Base-by-base conservation (phyloP, 1,284 basidiomycete species). In the Leccinum angustisporum region DNA sequence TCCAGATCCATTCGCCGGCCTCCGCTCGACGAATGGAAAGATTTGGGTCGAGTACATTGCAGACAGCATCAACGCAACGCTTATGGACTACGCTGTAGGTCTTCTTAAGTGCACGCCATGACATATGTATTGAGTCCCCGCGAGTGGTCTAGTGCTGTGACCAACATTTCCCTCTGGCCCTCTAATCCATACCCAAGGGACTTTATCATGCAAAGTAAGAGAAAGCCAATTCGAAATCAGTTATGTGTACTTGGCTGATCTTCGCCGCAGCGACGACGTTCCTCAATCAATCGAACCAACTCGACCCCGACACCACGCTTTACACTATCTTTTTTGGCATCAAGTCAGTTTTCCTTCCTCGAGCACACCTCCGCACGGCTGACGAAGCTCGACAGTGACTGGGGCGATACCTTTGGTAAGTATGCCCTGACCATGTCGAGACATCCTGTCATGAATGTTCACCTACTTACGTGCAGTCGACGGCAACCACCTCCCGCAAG, bases 251-350 rank as follows among this genome's bases (percentile, higher is more conserved):
- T 11, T 2, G 13, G 56, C 57, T 56, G 18, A 57, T 7, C 1
- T 4, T 25, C 16, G 13, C 21, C 3, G 18, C 36, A 77, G 73
- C 69, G 1, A 63, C 62, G 2, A 59, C 5, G 5, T 77, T 77
- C 36, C 57, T 76, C 31, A 25, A 62, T 7, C 73, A 74, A 51
- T 60, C 59, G 4, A 50, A 76, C 40, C 21, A 63, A 0, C 70
- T 76, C 7, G 64, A 76, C 31, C 65, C 74, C 0, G 62, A 68
- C 4, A 70, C 72, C 7, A 75, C 75, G 1, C 62, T 78, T 5
- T 77, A 77, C 46, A 70, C 72, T 0, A 59, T 77, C 33, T 78
- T 77, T 62, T 78, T 78, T 59, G 77, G 77, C n/a, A 76, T 76
- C 52, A 77, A 76, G 73, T 77, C 51, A 66, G 75, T 25, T 30